These are phyloP conservation scores for Aschersonia sp. DNA, from an alignment of 2,329 filamentous ascomycete species.

Conservation along the genomic window DNA sequence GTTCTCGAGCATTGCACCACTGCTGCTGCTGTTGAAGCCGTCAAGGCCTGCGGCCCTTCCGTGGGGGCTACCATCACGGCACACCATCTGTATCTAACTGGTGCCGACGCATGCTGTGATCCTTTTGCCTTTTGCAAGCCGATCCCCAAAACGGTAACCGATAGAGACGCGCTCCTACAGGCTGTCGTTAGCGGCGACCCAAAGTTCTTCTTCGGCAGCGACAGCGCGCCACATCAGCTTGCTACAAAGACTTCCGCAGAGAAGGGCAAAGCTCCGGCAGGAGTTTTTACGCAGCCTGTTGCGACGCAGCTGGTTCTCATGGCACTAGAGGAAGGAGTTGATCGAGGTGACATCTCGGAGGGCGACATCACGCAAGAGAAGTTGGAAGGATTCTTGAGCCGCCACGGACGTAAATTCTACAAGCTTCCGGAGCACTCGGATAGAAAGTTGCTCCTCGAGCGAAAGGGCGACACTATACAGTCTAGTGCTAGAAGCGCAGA, in stretches of 20 bases:
- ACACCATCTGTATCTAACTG: slow-evolving; percentile 70
- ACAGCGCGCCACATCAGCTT: slow-evolving; percentile 50
- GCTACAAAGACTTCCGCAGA: slow-evolving; percentile 34
- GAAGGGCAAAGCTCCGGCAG: slow-evolving; percentile 48
- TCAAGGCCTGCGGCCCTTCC: slow-evolving; percentile 59
- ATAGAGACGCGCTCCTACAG: slow-evolving; percentile 57
- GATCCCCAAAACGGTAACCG: slow-evolving; percentile 58
- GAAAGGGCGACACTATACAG: slow-evolving; percentile 24
- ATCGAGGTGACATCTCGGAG: slow-evolving; percentile 33
- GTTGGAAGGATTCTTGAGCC: slow-evolving; percentile 38
- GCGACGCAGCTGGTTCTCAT: slow-evolving; percentile 48
- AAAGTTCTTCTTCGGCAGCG: slow-evolving; percentile 55
- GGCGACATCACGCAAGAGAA: slow-evolving; percentile 38
- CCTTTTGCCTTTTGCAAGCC: slow-evolving; percentile 54
- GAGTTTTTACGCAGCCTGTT: slow-evolving; percentile 68
- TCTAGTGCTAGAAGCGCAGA: slow-evolving; percentile 22
- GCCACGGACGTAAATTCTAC: slow-evolving; percentile 40
- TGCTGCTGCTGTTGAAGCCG: slow-evolving; percentile 63
- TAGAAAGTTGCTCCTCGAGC: slow-evolving; percentile 22
- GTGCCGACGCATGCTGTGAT: slow-evolving; percentile 53
- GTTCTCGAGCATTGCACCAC: slow-evolving; percentile 77
- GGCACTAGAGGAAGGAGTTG: slow-evolving; percentile 45
- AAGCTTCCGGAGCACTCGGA: slow-evolving; percentile 15
- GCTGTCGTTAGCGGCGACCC: slow-evolving; percentile 42
- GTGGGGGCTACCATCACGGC: slow-evolving; percentile 74